These are phyloP conservation scores for Pythium scleroteichum DNA, from an alignment of 352 stramenopile genomes.

Conservation along the genomic window DNA sequence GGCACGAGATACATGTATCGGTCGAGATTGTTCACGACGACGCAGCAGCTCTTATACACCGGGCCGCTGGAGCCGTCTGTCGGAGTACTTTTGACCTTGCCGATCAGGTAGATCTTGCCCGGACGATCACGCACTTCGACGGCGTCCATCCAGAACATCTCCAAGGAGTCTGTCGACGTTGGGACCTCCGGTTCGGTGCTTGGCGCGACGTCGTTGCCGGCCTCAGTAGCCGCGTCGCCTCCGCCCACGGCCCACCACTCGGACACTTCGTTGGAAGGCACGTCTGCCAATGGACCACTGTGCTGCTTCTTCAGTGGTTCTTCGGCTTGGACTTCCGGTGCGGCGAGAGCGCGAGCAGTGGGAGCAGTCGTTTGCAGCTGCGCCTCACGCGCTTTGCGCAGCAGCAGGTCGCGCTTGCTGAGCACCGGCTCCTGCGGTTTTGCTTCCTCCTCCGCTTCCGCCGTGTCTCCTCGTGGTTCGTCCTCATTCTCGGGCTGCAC, in stretches of 20 bases:
- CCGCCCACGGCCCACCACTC: slow-evolving; percentile 80
- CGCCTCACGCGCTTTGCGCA: slow-evolving; percentile 62
- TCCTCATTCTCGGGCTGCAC: slow-evolving; percentile 35
- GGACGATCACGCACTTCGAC: slow-evolving; percentile 92
- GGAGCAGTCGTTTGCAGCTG: slow-evolving; percentile 63
- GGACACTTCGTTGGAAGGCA: slow-evolving; percentile 85
- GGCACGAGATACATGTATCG: slow-evolving; percentile 95
- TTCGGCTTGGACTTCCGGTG: slow-evolving; percentile 29
- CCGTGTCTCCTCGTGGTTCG: slow-evolving; percentile 31
- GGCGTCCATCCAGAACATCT: slow-evolving; percentile 98
- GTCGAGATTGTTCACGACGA: slow-evolving; percentile 94
- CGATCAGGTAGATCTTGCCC: slow-evolving; percentile 97
- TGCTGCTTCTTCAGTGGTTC: slow-evolving; percentile 13
- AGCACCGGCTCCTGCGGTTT: slow-evolving; percentile 29
- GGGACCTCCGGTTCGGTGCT: slow-evolving; percentile 36
- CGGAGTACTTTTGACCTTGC: slow-evolving; percentile 87
- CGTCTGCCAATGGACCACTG: slow-evolving; percentile 35
- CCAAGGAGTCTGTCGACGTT: slow-evolving; percentile 68
- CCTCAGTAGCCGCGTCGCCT: slow-evolving; percentile 19
- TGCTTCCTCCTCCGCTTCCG: slow-evolving; percentile 14
- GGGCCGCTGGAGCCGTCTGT: slow-evolving; percentile 34
- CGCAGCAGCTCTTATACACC: slow-evolving; percentile 94
- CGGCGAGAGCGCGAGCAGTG: slow-evolving; percentile 55
- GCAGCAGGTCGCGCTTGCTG: slow-evolving; percentile 77
- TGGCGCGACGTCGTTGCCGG: slow-evolving; percentile 9